Conservation (phyloP, 306 rosid genomes). For the Urtica urens region DNA sequence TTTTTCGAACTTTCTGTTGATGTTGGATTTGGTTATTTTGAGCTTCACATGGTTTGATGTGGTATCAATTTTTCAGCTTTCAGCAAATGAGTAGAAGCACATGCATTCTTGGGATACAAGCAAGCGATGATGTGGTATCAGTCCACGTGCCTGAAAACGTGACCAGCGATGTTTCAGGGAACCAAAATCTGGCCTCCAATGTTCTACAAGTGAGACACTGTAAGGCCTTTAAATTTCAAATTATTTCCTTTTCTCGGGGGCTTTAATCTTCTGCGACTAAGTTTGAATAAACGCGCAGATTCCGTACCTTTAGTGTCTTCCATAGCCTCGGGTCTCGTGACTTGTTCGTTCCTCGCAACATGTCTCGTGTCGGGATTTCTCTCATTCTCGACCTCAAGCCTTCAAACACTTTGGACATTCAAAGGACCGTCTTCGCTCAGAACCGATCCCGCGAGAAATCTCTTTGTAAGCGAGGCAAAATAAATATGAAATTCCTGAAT, state of each 20-base stretch:
- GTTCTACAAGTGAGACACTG: conserved; percentile 83
- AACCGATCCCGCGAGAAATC: conserved; percentile 66
- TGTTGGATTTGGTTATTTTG: no score
- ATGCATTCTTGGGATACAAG: conserved; percentile 49
- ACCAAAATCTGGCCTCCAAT: conserved; percentile 76
- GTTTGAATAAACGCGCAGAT: conserved; percentile 37
- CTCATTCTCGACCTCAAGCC: conserved; percentile 69
- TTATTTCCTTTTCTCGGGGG: neutral
- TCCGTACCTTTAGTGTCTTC: conserved; percentile 45
- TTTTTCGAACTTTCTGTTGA: no score
- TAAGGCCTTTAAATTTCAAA: conserved; percentile 30
- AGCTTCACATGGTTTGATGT: no score
- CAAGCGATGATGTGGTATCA: conserved; percentile 33
- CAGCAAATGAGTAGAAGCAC: conserved; percentile 32
- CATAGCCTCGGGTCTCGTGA: conserved; percentile 40
- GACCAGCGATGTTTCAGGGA: conserved; percentile 72
- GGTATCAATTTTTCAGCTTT: conserved; percentile 53
- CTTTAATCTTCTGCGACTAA: no score
- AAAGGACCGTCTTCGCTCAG: conserved; percentile 43
- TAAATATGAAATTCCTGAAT: neutral
- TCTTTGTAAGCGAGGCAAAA: conserved; percentile 46
- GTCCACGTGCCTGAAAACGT: conserved; percentile 62
- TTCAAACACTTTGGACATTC: conserved; percentile 46
- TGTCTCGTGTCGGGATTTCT: conserved; percentile 63
- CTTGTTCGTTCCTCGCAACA: conserved; percentile 54